phyloP scores from a whole-genome alignment of 1,284 basidiomycete species.

The Sanghuangporus weigelae region DNA sequence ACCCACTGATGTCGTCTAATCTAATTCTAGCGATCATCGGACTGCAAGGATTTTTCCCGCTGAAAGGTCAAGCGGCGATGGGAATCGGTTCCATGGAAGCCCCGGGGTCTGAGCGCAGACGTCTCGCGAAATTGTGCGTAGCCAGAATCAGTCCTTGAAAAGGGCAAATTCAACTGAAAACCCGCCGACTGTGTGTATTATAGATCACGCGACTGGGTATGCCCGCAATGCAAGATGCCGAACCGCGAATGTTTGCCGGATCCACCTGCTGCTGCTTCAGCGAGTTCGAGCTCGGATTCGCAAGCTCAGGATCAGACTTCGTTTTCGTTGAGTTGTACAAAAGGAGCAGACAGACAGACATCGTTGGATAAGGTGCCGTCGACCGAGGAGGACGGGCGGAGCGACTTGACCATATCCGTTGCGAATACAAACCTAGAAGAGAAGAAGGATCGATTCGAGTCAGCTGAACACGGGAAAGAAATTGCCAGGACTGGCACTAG shows the following conservation, averaged over 20 bases:
- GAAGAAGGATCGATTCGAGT: neutral
- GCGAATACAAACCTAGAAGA: neutral
- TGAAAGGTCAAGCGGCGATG: slow-evolving; percentile 84
- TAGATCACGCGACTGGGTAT: slow-evolving; percentile 80
- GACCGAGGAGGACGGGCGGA: neutral
- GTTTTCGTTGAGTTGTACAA: neutral
- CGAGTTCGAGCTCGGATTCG: neutral
- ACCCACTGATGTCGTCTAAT: neutral
- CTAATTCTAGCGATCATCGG: slow-evolving; percentile 72
- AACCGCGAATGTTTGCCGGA: slow-evolving; percentile 73
- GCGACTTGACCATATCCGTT: neutral
- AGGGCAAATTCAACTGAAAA: neutral
- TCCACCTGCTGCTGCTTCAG: slow-evolving; percentile 29
- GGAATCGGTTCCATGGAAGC: slow-evolving; percentile 88
- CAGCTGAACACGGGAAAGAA: neutral
- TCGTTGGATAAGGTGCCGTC: neutral
- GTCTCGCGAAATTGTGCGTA: slow-evolving; percentile 74
- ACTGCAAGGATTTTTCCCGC: slow-evolving; percentile 86
- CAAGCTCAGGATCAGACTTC: neutral
- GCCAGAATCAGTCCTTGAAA: neutral
- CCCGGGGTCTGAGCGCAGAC: slow-evolving; percentile 70
- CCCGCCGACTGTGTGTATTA: neutral
- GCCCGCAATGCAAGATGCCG: slow-evolving; percentile 65
- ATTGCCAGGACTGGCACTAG: neutral
- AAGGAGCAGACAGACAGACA: neutral